These are phyloP conservation scores for Ensete glaucum DNA, from an alignment of 176 grass and related monocot genomes.

Conservation along the genomic window DNA sequence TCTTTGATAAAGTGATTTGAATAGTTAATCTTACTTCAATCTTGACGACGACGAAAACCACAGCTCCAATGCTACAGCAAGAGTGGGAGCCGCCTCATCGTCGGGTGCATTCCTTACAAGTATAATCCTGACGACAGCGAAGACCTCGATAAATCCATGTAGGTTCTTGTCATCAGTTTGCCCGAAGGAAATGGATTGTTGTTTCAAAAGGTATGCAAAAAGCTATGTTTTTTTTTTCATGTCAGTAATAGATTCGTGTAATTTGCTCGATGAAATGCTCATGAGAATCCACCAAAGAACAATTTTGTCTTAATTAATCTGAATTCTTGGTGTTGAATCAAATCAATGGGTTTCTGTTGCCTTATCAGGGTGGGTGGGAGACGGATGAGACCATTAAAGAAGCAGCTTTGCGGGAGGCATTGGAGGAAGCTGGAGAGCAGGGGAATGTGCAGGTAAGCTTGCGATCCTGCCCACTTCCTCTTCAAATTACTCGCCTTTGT, in stretches of 20 bases:
- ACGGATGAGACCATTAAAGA: conserved; percentile 39
- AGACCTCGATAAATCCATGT: conserved; percentile 32
- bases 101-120: conserved; percentile 47
- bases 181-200: conserved; percentile 44
- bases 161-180: conserved; percentile 43
- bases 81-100: conserved; percentile 31
- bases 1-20: too few relatives aligned
- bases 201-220: conserved; percentile 35
- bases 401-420: conserved; percentile 34
- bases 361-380: conserved; percentile 43
- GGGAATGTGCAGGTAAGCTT: conserved; percentile 36
- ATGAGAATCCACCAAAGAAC: too few relatives aligned
- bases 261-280: too few relatives aligned
- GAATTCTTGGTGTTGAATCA: too few relatives aligned
- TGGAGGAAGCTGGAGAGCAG: conserved; percentile 44
- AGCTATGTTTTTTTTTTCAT: too few relatives aligned
- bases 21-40: too few relatives aligned
- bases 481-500: too few relatives aligned
- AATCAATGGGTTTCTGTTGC: not conserved
- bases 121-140: conserved; percentile 7
- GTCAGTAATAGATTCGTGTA: too few relatives aligned
- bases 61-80: conserved; percentile 35
- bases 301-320: too few relatives aligned
- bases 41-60: too few relatives aligned
- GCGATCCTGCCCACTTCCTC: not conserved